phyloP scores from a whole-genome alignment of 2,329 filamentous ascomycete genomes.

The Botrytis medusae region DNA sequence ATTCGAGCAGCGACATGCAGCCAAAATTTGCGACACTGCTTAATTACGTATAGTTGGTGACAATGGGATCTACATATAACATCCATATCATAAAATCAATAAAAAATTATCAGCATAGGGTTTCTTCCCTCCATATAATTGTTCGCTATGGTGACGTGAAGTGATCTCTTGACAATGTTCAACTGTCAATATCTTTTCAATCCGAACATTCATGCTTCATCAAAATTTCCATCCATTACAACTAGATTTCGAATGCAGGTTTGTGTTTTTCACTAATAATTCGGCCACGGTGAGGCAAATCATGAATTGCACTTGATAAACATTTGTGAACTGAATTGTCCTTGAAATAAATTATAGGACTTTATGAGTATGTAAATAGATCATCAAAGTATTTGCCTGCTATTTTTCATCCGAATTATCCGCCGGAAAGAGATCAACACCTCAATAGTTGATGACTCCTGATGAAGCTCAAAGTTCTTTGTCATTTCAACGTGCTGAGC shows the following conservation, averaged over 20 bases:
- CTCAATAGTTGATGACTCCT: not conserved
- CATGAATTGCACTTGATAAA: not conserved
- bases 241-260: accelerated
- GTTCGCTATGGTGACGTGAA: not conserved
- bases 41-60: not conserved
- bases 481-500: not conserved
- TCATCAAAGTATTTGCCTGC: not conserved
- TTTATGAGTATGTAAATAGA: not conserved
- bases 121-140: not conserved
- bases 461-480: not conserved
- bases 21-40: not conserved
- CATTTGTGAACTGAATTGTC: not conserved
- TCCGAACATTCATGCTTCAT: not conserved
- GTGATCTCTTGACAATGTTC: accelerated
- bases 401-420: not conserved
- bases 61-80: not conserved
- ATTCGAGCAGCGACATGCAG: not conserved
- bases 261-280: not conserved
- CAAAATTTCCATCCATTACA: accelerated
- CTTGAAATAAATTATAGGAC: not conserved
- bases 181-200: not conserved
- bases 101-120: not conserved
- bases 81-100: not conserved
- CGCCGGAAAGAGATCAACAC: not conserved
- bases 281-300: accelerated